Conservation (phyloP, 305 asterid genomes). For the Solanum hybrid region DNA sequence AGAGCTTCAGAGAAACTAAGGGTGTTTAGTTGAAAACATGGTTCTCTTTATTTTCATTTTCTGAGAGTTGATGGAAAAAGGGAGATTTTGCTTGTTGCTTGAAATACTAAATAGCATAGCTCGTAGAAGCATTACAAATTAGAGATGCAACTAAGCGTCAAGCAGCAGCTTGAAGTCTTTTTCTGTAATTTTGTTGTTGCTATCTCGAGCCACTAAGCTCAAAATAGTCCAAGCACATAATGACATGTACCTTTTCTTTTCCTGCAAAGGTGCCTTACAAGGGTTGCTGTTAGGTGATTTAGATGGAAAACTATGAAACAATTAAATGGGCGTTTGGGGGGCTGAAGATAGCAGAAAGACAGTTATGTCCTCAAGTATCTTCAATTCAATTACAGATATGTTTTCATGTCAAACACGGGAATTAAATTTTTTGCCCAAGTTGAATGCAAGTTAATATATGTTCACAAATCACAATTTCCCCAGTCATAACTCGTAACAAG, state of each 20-base stretch:
- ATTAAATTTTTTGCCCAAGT: not conserved
- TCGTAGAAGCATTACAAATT: not conserved
- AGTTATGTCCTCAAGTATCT: not conserved
- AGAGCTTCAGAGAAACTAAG: slow-evolving; percentile 2
- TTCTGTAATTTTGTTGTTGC: not conserved
- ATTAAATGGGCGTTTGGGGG: not conserved
- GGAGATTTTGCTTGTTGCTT: not conserved
- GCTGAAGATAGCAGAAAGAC: not conserved
- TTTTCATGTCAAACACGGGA: not conserved
- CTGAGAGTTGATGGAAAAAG: not conserved
- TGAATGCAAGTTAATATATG: not conserved
- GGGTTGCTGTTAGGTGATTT: not conserved
- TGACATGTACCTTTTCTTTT: slow-evolving; percentile 1
- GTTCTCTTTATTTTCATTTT: not conserved
- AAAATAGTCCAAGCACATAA: not conserved
- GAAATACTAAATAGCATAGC: not conserved
- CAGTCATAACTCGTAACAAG: not conserved
- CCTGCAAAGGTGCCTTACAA: not conserved
- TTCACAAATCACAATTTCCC: not conserved
- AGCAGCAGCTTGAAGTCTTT: not conserved
- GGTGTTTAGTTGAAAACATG: not conserved
- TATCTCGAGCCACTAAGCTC: not conserved
- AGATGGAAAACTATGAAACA: not conserved
- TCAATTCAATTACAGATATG: not conserved
- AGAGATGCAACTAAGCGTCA: not conserved